Evolutionary conservation across 352 stramenopile species (phyloP).

Genomic region (Globisporangium paddicum): DNA sequence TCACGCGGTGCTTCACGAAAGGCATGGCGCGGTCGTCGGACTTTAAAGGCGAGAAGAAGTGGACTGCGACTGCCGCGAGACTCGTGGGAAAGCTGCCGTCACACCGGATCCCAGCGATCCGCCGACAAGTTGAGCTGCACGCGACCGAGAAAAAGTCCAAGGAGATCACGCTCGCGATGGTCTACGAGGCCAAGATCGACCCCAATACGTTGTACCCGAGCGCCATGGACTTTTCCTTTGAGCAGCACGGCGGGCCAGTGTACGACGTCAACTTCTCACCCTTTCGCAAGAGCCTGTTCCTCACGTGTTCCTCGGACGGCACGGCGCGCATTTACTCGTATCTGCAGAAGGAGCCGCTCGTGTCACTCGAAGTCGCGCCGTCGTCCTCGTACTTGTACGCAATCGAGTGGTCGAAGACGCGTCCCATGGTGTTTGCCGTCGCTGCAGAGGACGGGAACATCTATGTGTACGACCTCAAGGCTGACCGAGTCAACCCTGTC

Average conservation of each 20-base stretch:
- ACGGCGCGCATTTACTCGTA: conserved; percentile 74
- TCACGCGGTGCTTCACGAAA: conserved; percentile 64
- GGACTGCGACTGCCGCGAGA: conserved; percentile 57
- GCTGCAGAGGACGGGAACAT: conserved; percentile 66
- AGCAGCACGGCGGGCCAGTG: conserved; percentile 66
- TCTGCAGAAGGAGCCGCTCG: conserved; percentile 50
- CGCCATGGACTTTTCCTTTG: conserved; percentile 75
- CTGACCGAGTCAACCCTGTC: conserved; percentile 37
- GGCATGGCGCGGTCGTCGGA: conserved; percentile 44
- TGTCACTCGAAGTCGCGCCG: conserved; percentile 61
- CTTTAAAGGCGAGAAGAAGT: conserved; percentile 79
- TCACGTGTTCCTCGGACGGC: conserved; percentile 75
- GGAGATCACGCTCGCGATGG: conserved; percentile 58
- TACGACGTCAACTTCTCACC: conserved; percentile 79
- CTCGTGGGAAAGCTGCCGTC: conserved; percentile 55
- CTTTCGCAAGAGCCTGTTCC: conserved; percentile 79
- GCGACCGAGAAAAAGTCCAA: conserved; percentile 57
- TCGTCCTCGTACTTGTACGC: conserved; percentile 71
- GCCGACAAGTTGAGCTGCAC: conserved; percentile 63
- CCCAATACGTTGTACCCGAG: conserved; percentile 49
- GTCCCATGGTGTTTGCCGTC: conserved; percentile 70
- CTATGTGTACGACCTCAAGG: conserved; percentile 75
- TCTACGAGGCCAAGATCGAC: conserved; percentile 77
- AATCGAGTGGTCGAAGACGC: conserved; percentile 68
- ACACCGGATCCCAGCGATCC: conserved; percentile 35